Evolutionary conservation across 108 stramenopile genomes (phyloP), one percentile per base, ranked within the genome.

Genomic region (Pseudonitzschia delicatissima): DNA sequence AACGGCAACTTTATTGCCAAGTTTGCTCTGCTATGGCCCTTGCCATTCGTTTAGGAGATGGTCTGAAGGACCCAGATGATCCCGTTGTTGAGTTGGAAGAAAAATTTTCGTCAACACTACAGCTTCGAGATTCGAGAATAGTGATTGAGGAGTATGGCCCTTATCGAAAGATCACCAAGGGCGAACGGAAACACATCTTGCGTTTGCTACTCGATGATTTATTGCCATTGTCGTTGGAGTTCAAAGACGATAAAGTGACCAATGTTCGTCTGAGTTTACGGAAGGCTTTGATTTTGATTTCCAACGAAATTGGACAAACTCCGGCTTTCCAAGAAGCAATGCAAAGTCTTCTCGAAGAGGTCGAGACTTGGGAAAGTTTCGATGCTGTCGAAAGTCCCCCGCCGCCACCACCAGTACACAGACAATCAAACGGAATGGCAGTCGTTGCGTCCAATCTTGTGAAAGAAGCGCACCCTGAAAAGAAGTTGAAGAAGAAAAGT

Each of bases 321-420:
- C 64, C 80, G 35, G 64, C 68, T 17, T 83, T 82, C 57, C 61
- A 75, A 51, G 77, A 82, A 50, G 86, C 86, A 17, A 44, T 87
- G 39, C 78, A 76, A 36, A 69, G 70, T 28, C 50, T 92, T 11
- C 84, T 85, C 59, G 88, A 92, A 62, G 91, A 92, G 60, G 69
- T 84, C 27, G 83, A 84, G 74, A 92, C 91, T 29, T 92, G 91
- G 91, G 88, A 89, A 51, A 77, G 66, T 53, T 79, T 84, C 40
- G 53, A 47, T 49, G 74, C 68, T 15, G 42, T 76, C 18, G 60
- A 40, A 26, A 55, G 59, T 51, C 23, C 32, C 21, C 32, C 9
- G 11, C 66, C 66, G 21, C 66, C 60, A 26, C 37, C 59, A 53
- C 72, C 72, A 31, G 32, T 57, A 2, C 72, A 58, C 17, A 44